Conservation (phyloP, 805 yeast species). For the Kodamaea neixiangensis region DNA sequence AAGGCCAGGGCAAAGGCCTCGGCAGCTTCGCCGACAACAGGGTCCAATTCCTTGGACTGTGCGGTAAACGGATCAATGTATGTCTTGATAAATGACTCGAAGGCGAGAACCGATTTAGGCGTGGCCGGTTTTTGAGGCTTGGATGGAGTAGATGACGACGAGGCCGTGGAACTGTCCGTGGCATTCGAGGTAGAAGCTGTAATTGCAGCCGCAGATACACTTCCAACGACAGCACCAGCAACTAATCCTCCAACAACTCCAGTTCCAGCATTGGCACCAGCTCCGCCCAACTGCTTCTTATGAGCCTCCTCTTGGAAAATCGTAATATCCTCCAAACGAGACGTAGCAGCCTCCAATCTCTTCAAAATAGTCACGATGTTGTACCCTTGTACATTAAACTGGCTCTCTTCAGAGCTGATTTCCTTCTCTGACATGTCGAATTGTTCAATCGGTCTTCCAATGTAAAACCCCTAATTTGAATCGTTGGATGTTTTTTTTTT, state of each 20-base stretch:
- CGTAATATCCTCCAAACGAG: constrained; percentile 87
- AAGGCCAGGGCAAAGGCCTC: constrained; percentile 53
- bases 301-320: constrained; percentile 67
- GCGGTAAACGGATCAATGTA: constrained; percentile 61
- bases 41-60: constrained; percentile 54
- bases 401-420: constrained; percentile 36
- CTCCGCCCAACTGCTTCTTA: constrained; percentile 16
- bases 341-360: constrained; percentile 89
- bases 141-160: constrained; percentile 18
- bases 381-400: constrained; percentile 73
- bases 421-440: constrained; percentile 23
- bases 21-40: constrained; percentile 59
- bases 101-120: constrained; percentile 51
- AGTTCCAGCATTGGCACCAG: background rate
- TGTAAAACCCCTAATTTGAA: background rate
- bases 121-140: constrained; percentile 18
- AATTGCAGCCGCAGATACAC: constrained; percentile 8
- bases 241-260: background rate
- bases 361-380: constrained; percentile 72
- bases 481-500: constrained; percentile 3
- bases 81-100: constrained; percentile 53
- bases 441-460: background rate
- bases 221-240: background rate
- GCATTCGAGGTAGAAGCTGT: constrained; percentile 9
- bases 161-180: constrained; percentile 14